Base-by-base conservation (phyloP, 441 rosid species). In the Lepidium campestre region DNA sequence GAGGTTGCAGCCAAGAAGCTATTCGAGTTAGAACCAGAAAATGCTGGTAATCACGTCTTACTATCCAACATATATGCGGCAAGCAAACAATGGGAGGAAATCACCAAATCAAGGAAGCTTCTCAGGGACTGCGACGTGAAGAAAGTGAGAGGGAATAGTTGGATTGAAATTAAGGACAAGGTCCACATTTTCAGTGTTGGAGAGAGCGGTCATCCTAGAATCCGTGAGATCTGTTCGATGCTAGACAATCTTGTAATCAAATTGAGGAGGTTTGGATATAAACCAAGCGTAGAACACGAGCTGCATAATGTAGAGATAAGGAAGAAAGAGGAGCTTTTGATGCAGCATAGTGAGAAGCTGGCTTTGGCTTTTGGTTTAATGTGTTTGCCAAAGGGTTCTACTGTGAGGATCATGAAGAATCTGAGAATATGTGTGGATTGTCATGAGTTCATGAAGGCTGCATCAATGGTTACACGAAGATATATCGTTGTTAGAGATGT, bases 61-160 rank as follows among this genome's bases (percentile, higher is more conserved):
- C 70, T 91, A 36, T 83, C 93, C 11, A 85, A 87, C 59, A 68
- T 77, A 29, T 89, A 87, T 73, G 94, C 93, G 1, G 85, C 83
- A 1, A 77, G 77, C 53, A 78, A 70, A 37, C 78, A 72, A 57
- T 87, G 96, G 96, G 85, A 81, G 39, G 86, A 80, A 39, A 95
- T 80, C 22, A 86, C 86, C 11, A 75, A 67, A 40, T 58, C 85
- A 29, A 80, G 93, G 71, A 87, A 80, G 79, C 17, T 81, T 41
- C 77, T 91, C 10, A 83, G 82, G 73, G 92, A 84, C 20, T 65
- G 63, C 10, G 76, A 79, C 23, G 79, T 73, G 45, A 86, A 76
- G 74, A 93, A 87, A 52, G 93, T 83, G 55, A 84, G 68, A 72
- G 86, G 97, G 20, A 75, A 70, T 79, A 91, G 97, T 59, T 93